Evolutionary conservation across 2,329 filamentous ascomycete species (phyloP), one percentile per base, ranked within the genome.

Genomic region (Ampelomyces quisqualis): DNA sequence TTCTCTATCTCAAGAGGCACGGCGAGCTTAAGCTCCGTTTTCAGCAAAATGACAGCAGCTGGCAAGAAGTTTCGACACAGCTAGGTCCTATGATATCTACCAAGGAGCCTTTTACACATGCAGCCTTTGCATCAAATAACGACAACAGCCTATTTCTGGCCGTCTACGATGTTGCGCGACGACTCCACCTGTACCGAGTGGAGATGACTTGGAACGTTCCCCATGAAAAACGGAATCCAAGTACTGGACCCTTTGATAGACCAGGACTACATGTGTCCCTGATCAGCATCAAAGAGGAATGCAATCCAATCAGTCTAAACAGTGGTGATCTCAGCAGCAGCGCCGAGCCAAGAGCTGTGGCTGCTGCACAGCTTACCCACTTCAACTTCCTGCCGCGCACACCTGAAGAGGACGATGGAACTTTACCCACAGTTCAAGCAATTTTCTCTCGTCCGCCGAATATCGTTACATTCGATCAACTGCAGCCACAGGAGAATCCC

Each of bases 11-110:
- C 38, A 93, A 87, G 20, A 79, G 83, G 30, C 82, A 82, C 53
- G 88, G 88, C 6, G 71, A 81, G 33, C 73, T 96, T 39, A 85
- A 84, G 57, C 75, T 96, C 57, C 77, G 90, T 34, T 95, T 85
- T 71, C 80, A 86, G 27, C 87, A 90, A 51, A 82, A 80, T 29
- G 88, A 83, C 63, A 79, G 76, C 40, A 81, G 81, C 54, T 84
- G 88, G 70, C 80, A 84, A 45, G 87, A 94, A 60, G 79, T 81
- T 0, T 79, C 78, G 3, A 73, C 84, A n/a, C 86, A 91, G 49
- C 70, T 95, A 23, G 86, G 90, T 60, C 84, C 82, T 47, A 77
- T 88, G 41, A 77, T 81, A 19, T 82, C 82, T 22, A 82, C 85
- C 0, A 82, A 60, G 24, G 67, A 67, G 38, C 42, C 59, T 5